Base-by-base conservation (phyloP, 225 moss, liverwort and hornwort species). In the Ulota crispa region DNA sequence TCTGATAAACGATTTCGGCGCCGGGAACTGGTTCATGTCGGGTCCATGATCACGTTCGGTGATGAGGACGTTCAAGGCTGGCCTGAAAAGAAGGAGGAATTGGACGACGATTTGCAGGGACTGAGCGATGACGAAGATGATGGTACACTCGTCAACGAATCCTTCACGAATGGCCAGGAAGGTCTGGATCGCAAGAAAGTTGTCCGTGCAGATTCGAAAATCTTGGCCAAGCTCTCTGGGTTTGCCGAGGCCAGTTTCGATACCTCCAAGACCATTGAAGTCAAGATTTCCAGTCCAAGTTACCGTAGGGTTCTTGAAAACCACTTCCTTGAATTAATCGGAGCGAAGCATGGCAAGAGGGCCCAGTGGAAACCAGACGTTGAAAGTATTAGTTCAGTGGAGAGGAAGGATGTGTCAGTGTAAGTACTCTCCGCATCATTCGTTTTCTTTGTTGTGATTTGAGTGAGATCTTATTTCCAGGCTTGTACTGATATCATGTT, bases 331-430 rank as follows among this genome's bases (percentile, higher is more conserved):
- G 75, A 47, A 9, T 36, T 81, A 20, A 14, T 85, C 11, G 75
- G 65, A 36, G 65, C 65, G 34, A 65, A 36, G 10, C 2, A 62
- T 3, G 62, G 81, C 43, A 21, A 34, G 7, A 10, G 3, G 4
- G 20, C 70, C 75, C 4, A 54, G 36, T 85, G 85, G 85, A 85
- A 85, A 75, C 85, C 81, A 55, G 61, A 85, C 67, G 4, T 81
- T 13, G 2, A 20, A 69, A 57, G 19, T 19, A 75, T 85, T 68
- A 16, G 9, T 1, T 32, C 43, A 24, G 75, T 81, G 67, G 50
- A 85, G 75, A 60, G 81, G 68, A 81, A 81, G 73, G 80, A 34
- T 62, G 32, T 27, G 27, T 85, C 80, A 3, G 23, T 56, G 64
- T 85, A 36, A 37, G 65, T 23, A 23, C 21, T 36, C 23, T 21